phyloP scores from a whole-genome alignment of 2,329 filamentous ascomycete species.

The Xylariaceae sp. region DNA sequence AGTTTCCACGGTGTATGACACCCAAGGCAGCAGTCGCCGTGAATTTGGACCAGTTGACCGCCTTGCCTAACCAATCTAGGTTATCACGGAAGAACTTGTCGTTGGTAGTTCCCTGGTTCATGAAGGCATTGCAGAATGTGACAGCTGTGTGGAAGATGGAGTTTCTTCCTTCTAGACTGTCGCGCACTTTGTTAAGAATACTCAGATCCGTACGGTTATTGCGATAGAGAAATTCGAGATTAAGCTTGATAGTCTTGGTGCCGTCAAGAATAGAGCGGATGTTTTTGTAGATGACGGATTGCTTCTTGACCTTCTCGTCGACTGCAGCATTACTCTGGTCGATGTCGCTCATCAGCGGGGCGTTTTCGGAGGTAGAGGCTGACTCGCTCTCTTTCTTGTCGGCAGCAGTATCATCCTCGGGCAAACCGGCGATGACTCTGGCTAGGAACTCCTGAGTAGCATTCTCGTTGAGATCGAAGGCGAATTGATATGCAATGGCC shows the following conservation, averaged over 20 bases:
- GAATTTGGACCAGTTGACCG: constrained; percentile 99
- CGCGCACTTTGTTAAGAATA: constrained; percentile 92
- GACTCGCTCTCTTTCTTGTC: constrained; percentile 48
- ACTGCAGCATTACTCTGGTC: constrained; percentile 51
- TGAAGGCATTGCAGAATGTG: constrained; percentile 96
- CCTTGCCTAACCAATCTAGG: constrained; percentile 94
- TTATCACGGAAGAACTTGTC: constrained; percentile 99
- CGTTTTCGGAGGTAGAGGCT: constrained; percentile 41
- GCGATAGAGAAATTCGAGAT: constrained; percentile 92
- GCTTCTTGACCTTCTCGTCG: constrained; percentile 43
- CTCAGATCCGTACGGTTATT: constrained; percentile 90
- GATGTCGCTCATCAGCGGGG: constrained; percentile 46
- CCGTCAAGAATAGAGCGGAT: constrained; percentile 72
- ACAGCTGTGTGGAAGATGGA: constrained; percentile 98
- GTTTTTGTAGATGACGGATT: constrained; percentile 54
- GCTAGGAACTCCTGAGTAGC: constrained; percentile 94
- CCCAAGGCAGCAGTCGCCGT: constrained; percentile 93
- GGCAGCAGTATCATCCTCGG: constrained; percentile 43
- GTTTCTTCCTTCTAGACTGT: constrained; percentile 91
- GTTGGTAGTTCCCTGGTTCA: constrained; percentile 97
- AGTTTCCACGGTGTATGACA: constrained; percentile 93
- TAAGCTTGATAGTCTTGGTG: constrained; percentile 88
- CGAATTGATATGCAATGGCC: constrained; percentile 91
- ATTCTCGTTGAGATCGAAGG: constrained; percentile 97
- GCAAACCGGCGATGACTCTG: constrained; percentile 79